Conservation (phyloP, 2,329 filamentous ascomycete genomes). For the Phyllosticta capitalensis region DNA sequence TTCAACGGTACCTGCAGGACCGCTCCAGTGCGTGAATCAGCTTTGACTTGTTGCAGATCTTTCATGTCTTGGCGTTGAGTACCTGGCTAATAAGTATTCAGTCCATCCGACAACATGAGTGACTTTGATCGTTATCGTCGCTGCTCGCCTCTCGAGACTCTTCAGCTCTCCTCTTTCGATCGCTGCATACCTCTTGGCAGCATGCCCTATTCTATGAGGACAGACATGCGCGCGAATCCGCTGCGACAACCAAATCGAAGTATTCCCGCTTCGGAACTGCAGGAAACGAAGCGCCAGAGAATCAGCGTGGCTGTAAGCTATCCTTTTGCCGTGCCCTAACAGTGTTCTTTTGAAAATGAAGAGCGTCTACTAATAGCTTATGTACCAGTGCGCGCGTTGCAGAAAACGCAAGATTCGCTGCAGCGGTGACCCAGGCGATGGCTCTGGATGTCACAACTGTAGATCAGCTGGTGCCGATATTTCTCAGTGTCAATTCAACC, state of each 20-base stretch:
- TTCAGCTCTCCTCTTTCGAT: slow-evolving; percentile 7
- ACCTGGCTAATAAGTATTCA: slow-evolving; percentile 5
- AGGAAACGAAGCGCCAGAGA: slow-evolving; percentile 30
- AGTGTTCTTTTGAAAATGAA: background rate
- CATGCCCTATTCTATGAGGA: slow-evolving; percentile 6
- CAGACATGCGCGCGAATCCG: slow-evolving; percentile 3
- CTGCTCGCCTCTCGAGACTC: slow-evolving; percentile 6
- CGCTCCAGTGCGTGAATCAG: slow-evolving; percentile 7
- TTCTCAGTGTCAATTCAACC: slow-evolving; percentile 62
- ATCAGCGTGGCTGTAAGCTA: slow-evolving; percentile 36
- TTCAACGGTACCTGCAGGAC: slow-evolving; percentile 5
- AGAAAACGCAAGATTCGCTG: slow-evolving; percentile 92
- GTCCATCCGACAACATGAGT: slow-evolving; percentile 5
- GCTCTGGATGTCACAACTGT: slow-evolving; percentile 75
- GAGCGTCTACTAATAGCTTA: background rate
- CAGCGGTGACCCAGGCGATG: slow-evolving; percentile 71
- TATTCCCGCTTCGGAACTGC: slow-evolving; percentile 17
- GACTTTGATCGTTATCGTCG: slow-evolving; percentile 8
- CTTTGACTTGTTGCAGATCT: background rate
- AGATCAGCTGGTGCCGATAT: slow-evolving; percentile 58
- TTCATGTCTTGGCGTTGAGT: background rate
- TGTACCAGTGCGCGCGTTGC: slow-evolving; percentile 68
- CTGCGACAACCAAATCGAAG: slow-evolving; percentile 5
- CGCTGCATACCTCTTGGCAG: slow-evolving; percentile 2
- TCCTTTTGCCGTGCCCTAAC: background rate